phyloP scores from a whole-genome alignment of 192 early-diverging fungal species.

The Chytriomyces sp. region DNA sequence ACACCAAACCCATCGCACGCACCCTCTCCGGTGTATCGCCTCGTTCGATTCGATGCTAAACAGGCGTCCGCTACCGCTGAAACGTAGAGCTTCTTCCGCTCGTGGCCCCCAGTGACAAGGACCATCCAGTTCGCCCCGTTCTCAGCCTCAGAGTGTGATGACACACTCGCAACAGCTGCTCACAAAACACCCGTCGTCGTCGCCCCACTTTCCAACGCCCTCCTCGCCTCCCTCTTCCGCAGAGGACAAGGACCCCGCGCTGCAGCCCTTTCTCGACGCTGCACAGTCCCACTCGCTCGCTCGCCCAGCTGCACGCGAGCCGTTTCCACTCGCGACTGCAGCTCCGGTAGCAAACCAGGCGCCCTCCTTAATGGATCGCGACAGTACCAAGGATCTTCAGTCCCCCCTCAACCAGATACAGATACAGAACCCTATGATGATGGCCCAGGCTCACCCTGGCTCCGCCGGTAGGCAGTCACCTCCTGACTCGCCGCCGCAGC shows the following conservation, averaged over 20 bases:
- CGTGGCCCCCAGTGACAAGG: not conserved
- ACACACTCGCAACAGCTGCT: not conserved
- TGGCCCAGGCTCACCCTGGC: not conserved
- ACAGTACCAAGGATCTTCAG: no score
- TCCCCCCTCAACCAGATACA: not conserved
- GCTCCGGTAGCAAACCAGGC: no score
- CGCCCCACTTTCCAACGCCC: slow-evolving; percentile 21
- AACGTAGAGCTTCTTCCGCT: not conserved
- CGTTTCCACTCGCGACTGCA: not conserved
- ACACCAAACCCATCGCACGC: no score
- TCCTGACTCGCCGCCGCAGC: not conserved
- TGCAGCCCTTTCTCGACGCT: not conserved
- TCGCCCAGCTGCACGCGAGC: not conserved
- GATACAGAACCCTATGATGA: no score
- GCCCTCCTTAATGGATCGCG: no score
- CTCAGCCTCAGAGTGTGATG: no score
- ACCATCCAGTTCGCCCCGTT: no score
- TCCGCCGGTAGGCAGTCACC: not conserved
- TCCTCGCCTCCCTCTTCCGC: not conserved
- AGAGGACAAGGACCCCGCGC: not conserved
- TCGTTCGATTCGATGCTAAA: no score
- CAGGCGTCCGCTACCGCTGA: not conserved
- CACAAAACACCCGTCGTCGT: not conserved
- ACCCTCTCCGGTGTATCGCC: no score
- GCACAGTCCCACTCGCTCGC: not conserved